Conservation (phyloP, 345 rosid genomes). For the Sisymbrium altissimum region DNA sequence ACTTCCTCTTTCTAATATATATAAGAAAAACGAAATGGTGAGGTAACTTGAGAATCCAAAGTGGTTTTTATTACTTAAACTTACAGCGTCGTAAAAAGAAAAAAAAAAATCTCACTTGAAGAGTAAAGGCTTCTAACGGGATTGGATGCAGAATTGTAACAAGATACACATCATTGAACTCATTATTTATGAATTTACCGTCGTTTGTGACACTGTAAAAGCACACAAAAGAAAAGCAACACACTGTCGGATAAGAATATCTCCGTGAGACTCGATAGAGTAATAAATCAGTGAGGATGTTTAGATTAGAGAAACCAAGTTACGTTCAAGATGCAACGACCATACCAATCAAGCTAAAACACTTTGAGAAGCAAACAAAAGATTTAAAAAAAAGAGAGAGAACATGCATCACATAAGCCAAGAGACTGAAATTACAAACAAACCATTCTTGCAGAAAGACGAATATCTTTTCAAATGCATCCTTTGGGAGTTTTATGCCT, state of each 20-base stretch:
- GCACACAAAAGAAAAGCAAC: slow-evolving; percentile 6
- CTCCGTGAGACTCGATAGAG: neutral
- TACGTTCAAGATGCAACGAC: neutral
- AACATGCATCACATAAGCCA: neutral
- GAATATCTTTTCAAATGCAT: slow-evolving; percentile 82
- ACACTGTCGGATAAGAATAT: neutral
- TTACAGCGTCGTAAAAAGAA: neutral
- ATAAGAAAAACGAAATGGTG: neutral
- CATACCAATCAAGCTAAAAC: neutral
- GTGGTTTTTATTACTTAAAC: neutral
- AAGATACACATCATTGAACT: slow-evolving; percentile 81
- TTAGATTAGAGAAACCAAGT: neutral
- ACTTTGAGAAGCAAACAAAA: neutral
- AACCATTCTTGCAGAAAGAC: slow-evolving; percentile 77
- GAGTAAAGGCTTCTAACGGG: slow-evolving; percentile 85
- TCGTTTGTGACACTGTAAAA: slow-evolving; percentile 64
- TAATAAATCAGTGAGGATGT: neutral
- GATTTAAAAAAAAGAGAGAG: neutral
- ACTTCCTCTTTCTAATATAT: slow-evolving; percentile 74
- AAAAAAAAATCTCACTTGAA: slow-evolving; percentile 57
- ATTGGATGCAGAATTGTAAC: slow-evolving; percentile 77
- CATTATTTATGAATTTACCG: slow-evolving; percentile 86
- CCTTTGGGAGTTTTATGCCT: slow-evolving; percentile 73
- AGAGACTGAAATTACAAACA: slow-evolving; percentile 40
- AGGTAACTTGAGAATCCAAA: slow-evolving; percentile 2